Evolutionary conservation across 169 alveolate species (phyloP), one percentile per base, ranked within the genome.

Genomic region (Babesia sp.): DNA sequence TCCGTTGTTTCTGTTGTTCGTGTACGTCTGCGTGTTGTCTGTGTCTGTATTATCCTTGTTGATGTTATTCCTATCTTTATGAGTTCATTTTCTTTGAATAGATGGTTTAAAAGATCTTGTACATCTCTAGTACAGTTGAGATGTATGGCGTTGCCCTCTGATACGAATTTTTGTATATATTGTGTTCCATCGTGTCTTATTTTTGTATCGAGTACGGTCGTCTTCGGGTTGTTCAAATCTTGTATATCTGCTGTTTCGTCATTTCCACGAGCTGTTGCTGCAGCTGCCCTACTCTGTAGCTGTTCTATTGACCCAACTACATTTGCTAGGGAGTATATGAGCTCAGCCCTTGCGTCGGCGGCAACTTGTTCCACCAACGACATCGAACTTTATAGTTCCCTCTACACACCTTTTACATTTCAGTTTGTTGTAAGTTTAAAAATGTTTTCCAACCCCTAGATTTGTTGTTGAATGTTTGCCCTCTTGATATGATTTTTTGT

Each of bases 121-220:
- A 81, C 89, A 66, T 81, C 89, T 44, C 54, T 29, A 8, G 85
- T 58, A 54, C 80, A 72, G 50, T 39, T n/a, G 34, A 81, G 37
- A 22, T 24, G 4, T 3, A 81, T 34, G 55, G 60, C 26, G 54
- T 66, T 64, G 0, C 61, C 61, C 1, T 64, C 42, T 20, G 44
- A 33, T 14, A 55, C 11, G 53, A 66, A 26, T 22, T 12, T 26
- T 7, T 48, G 71, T 3, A 63, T 68, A 9, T 11, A 42, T 14
- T 29, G 46, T 22, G 53, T 67, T 11, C 45, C 24, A 26, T 56
- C 80, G 29, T n/a, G 46, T 45, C 54, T 56, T 2, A 31, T 46
- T 31, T 18, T 36, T 14, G 29, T 28, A 24, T 29, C 26, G 4
- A 28, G 22, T 34, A 28, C 1, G 18, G 34, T 60, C 18, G 41